Evolutionary conservation across 2,329 filamentous ascomycete species (phyloP), one percentile per base, ranked within the genome.

Genomic region (Stromatinia cepivora): DNA sequence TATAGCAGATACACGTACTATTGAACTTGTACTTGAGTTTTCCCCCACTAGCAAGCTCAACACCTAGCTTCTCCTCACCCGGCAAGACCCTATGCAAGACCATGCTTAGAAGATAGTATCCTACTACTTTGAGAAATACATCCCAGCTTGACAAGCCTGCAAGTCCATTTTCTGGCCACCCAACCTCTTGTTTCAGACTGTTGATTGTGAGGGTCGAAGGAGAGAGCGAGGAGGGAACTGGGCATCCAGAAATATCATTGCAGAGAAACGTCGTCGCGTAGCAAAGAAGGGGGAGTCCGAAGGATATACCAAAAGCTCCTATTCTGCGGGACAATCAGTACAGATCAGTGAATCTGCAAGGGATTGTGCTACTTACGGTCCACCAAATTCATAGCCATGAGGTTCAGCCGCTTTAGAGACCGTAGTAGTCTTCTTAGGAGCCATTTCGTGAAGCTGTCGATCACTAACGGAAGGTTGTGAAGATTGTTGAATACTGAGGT

Each of bases 171-270:
- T 84, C 81, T 0, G 90, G 91, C 92, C 94, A 97, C 75, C 91
- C 93, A 56, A 92, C 87, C 77, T 97, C 93, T 68, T 83, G 79
- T 82, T 94, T 95, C 74, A 97, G 82, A 75, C 87, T 86, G 28
- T 90, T 86, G 61, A 93, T 82, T 54, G 88, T 88, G 70, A 97
- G 81, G 11, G 87, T 90, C 69, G 86, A 88, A 45, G 92, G 93
- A 74, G 86, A 84, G 50, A 97, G 85, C 11, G 94, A 84, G 5
- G 92, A 93, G 4, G 94, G 93, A 3, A 92, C 90, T 59, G 94
- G 95, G 78, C 95, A 98, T 70, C 95, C 94, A 11, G 92, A 90
- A 72, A 96, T 84, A 79, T 98, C 94, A 82, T 97, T 98, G 85
- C 94, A 97, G 76, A 90, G 84, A 78, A 97, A 97, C 59, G 89